Evolutionary conservation across 345 rosid genomes (phyloP), one percentile per base, ranked within the genome.

Genomic region (Citrus trifoliata): DNA sequence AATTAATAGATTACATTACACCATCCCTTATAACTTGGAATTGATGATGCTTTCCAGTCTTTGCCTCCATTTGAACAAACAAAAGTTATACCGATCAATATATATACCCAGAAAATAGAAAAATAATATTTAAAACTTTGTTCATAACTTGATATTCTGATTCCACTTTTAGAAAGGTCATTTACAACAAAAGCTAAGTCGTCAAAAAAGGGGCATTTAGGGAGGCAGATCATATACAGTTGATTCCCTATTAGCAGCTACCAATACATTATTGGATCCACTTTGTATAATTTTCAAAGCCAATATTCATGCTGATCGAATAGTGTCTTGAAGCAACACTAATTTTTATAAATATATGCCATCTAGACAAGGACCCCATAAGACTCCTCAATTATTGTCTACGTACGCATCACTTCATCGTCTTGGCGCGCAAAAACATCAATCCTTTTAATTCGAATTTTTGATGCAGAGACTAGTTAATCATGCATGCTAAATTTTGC

Each of bases 21-120:
- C 56, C 33, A 67, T 42, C 67, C 78, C 64, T 67, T 78, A 42
- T 67, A 71, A 78, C 80, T 81, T 71, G 84, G 78, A 81, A 81
- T 46, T 46, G 51, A 81, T 84, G 78, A 72, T 71, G 78, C 78
- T 59, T 68, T 67, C 80, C 75, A 28, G 51, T 37, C 27, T 40
- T 78, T 71, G 78, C 72, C 82, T 56, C 61, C 63, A 78, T 58
- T 48, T 24, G 30, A 46, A 62, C 71, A 51, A 75, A 70, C 76
- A 70, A 62, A 75, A 70, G 53, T 27, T 51, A 16, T 22, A 21
- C 65, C 7, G 25, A 59, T 28, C 25, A 33, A 10, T 64, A n/a
- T 30, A 28, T 30, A 25, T 8, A 7, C 13, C 64, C 27, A 32
- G 35, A 10, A 35, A 24, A 46, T 6, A 5, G 1, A 10, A 42